Conservation (phyloP, 306 rosid species). For the Cucurbita moschata region DNA sequence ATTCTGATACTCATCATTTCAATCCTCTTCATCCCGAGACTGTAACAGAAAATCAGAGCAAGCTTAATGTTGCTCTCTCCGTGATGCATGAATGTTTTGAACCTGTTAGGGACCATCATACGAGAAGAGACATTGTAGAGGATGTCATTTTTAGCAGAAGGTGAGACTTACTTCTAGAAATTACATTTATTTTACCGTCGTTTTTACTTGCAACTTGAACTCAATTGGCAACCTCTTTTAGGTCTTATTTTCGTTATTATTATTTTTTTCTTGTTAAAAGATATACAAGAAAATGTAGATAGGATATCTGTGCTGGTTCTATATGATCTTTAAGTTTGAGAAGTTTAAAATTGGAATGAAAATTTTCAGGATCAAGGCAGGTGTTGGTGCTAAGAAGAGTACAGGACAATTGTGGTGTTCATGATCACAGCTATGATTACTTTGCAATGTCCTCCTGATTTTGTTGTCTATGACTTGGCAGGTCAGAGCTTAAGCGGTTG, state of each 20-base stretch:
- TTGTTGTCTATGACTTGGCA: constrained; percentile 13
- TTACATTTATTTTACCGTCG: background rate
- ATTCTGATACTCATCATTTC: constrained; percentile 13
- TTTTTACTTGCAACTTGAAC: background rate
- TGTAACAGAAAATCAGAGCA: constrained; percentile 38
- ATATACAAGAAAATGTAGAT: background rate
- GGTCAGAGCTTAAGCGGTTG: constrained; percentile 67
- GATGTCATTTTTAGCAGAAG: constrained; percentile 56
- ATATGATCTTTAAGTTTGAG: background rate
- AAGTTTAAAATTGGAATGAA: background rate
- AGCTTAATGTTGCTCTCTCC: constrained; percentile 60
- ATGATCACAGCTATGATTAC: background rate
- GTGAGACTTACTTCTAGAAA: constrained; percentile 28
- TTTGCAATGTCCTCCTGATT: background rate
- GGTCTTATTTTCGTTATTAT: background rate
- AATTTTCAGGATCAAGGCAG: background rate
- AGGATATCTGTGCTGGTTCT: background rate
- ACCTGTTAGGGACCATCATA: constrained; percentile 52
- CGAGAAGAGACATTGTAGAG: constrained; percentile 49
- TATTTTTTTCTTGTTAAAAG: background rate
- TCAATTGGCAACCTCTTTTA: background rate
- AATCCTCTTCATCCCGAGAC: constrained; percentile 12
- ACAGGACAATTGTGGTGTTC: background rate
- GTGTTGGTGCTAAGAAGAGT: background rate
- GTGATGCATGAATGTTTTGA: constrained; percentile 86